Percentiles rank a stretch among this genome's conserved stretches.
Evolutionary conservation across 2,329 filamentous ascomycete genomes (phyloP).

Genomic region (Corniculantispora saksenae): DNA sequence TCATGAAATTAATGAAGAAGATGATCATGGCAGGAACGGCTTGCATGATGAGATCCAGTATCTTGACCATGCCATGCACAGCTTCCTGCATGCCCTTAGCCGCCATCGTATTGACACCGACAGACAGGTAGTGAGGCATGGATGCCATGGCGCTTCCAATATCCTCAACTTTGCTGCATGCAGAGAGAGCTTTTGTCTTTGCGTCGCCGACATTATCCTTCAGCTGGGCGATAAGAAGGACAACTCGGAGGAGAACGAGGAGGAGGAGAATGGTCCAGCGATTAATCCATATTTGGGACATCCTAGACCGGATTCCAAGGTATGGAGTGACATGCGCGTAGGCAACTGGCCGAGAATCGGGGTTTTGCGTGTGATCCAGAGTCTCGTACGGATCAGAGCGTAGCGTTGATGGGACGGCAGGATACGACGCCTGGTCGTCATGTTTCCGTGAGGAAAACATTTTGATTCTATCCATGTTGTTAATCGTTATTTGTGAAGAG

Average conservation of each 20-base stretch:
- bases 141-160: slow-evolving; percentile 95
- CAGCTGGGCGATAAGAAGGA: slow-evolving; percentile 74
- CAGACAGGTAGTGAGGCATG: slow-evolving; percentile 93
- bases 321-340: slow-evolving; percentile 81
- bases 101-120: slow-evolving; percentile 83
- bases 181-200: slow-evolving; percentile 78
- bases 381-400: slow-evolving; percentile 40
- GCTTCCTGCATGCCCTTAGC: slow-evolving; percentile 78
- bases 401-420: slow-evolving; percentile 40
- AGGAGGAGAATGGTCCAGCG: slow-evolving; percentile 90
- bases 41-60: slow-evolving; percentile 77
- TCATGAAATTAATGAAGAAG: slow-evolving; percentile 90
- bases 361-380: slow-evolving; percentile 33
- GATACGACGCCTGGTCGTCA: slow-evolving; percentile 34
- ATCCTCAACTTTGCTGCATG: slow-evolving; percentile 89
- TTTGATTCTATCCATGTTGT: slow-evolving; percentile 34
- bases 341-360: slow-evolving; percentile 50
- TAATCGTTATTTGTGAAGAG: slow-evolving; percentile 16
- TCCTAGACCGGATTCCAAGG: slow-evolving; percentile 81
- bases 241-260: slow-evolving; percentile 77
- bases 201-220: slow-evolving; percentile 75
- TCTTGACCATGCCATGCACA: slow-evolving; percentile 75
- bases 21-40: slow-evolving; percentile 85
- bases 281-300: slow-evolving; percentile 98
- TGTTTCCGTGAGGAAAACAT: slow-evolving; percentile 40